Conservation (phyloP, 345 rosid species). For the Populus deltoides region DNA sequence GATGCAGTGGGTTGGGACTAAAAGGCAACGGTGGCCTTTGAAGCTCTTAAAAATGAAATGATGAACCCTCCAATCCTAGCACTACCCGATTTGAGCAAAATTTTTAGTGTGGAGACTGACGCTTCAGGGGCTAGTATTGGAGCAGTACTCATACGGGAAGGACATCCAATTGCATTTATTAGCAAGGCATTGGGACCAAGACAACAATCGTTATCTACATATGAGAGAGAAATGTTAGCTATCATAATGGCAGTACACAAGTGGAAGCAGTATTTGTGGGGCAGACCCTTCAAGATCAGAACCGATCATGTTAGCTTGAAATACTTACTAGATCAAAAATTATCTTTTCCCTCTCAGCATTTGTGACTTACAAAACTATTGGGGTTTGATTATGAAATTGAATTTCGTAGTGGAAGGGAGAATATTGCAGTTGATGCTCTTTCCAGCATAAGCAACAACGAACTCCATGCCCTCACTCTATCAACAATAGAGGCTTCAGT, state of each 20-base stretch:
- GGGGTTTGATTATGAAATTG: background rate
- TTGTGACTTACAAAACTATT: background rate
- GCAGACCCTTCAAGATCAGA: background rate
- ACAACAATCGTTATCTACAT: background rate
- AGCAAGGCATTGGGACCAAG: background rate
- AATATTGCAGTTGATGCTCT: background rate
- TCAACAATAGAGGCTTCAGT: rapidly evolving
- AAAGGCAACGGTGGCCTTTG: background rate
- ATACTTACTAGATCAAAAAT: background rate
- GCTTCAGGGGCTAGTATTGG: background rate
- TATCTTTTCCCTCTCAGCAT: background rate
- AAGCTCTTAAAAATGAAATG: background rate
- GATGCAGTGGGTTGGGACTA: background rate
- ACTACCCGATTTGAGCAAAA: background rate
- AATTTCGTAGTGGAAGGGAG: background rate
- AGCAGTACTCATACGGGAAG: background rate
- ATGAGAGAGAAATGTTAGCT: background rate
- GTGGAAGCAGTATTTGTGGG: background rate
- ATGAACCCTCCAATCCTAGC: background rate
- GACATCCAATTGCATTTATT: background rate
- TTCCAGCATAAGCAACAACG: rapidly evolving
- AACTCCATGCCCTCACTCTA: background rate
- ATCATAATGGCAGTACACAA: background rate
- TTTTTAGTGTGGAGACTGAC: background rate
- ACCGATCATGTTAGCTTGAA: background rate